These are phyloP conservation scores for Entamoeba invadens DNA, from an alignment of 208 protist species.

Conservation along the genomic window DNA sequence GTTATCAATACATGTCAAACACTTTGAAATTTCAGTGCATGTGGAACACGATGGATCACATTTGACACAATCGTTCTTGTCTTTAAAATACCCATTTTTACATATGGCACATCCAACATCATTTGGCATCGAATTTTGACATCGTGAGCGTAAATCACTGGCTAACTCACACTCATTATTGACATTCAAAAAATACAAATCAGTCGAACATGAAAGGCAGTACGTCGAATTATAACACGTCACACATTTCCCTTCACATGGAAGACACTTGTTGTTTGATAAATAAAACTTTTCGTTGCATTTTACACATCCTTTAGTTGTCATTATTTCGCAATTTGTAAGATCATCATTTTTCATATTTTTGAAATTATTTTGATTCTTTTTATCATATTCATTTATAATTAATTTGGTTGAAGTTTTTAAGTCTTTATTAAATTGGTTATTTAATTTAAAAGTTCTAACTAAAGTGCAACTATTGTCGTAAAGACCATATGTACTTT, in stretches of 20 bases:
- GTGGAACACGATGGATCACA: background rate
- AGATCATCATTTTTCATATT: too few relatives aligned
- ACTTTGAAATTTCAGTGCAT: background rate
- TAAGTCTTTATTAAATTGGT: too few relatives aligned
- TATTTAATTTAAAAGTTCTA: too few relatives aligned
- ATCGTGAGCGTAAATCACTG: background rate
- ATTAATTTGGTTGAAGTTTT: too few relatives aligned
- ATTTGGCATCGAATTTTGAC: background rate
- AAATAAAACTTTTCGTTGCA: background rate
- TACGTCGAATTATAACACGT: background rate
- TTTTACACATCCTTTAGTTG: background rate
- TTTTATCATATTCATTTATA: too few relatives aligned
- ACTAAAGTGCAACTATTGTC: too few relatives aligned
- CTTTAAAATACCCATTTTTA: background rate
- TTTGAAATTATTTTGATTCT: too few relatives aligned
- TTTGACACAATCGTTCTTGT: background rate
- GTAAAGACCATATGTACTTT: too few relatives aligned
- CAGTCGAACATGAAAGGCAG: background rate
- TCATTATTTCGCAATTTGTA: background rate
- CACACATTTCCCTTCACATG: background rate
- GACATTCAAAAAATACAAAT: background rate
- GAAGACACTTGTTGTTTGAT: background rate
- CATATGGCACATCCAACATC: background rate
- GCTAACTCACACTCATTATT: background rate
- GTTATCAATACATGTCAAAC: too few relatives aligned